phyloP scores from a whole-genome alignment of 2,329 filamentous ascomycete species.

The Cryphonectria naterciae region DNA sequence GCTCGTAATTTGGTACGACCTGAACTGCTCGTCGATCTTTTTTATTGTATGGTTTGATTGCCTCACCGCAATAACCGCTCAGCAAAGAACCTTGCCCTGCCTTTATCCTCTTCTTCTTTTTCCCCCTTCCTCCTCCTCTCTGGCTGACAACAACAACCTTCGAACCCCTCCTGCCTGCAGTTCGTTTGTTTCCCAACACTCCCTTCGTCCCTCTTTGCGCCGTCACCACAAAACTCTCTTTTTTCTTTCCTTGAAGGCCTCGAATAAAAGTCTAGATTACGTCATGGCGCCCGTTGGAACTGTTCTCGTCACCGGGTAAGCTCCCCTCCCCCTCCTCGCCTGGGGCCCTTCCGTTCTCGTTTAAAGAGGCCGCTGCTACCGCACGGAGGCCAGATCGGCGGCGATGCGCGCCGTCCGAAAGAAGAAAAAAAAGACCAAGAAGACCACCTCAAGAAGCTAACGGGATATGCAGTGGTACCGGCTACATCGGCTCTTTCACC shows the following conservation, averaged over 20 bases:
- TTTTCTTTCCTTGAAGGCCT: neutral
- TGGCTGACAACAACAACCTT: neutral
- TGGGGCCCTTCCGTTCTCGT: neutral
- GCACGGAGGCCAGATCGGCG: neutral
- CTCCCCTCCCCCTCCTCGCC: slow-evolving; percentile 6
- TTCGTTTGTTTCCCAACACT: slow-evolving; percentile 18
- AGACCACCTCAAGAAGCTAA: slow-evolving; percentile 28
- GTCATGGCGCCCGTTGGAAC: slow-evolving; percentile 66
- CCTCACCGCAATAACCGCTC: slow-evolving; percentile 5
- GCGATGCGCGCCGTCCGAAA: neutral
- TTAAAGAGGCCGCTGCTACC: neutral
- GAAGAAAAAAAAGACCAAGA: neutral
- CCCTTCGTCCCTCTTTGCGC: neutral
- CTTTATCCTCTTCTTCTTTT: slow-evolving; percentile 17
- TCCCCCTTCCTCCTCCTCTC: neutral
- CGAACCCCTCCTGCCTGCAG: neutral
- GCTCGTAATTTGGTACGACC: slow-evolving; percentile 15
- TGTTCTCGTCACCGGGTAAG: slow-evolving; percentile 90
- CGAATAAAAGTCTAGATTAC: slow-evolving; percentile 8
- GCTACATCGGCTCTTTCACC: slow-evolving; percentile 99
- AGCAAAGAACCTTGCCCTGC: neutral
- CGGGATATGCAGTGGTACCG: slow-evolving; percentile 74
- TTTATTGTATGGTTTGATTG: neutral
- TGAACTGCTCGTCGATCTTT: slow-evolving; percentile 1
- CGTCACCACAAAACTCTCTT: slow-evolving; percentile 2